Conservation (phyloP, 176 grass and related monocot species). For the Phragmites australis region DNA sequence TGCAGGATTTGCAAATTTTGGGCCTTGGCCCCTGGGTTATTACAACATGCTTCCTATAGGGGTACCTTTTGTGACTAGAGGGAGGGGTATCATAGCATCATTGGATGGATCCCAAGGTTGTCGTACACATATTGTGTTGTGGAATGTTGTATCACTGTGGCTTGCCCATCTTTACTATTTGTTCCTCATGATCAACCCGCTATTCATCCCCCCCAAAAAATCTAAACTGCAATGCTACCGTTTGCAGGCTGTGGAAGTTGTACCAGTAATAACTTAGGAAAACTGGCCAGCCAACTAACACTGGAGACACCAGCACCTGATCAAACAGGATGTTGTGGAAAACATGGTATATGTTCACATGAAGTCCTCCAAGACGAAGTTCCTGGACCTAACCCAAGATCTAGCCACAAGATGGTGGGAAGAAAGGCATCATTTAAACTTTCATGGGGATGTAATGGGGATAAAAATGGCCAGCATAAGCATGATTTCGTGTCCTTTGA, state of each 20-base stretch:
- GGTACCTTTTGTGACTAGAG: neutral
- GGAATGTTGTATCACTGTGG: neutral
- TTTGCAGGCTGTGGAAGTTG: constrained; percentile 49
- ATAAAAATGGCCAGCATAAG: constrained; percentile 94
- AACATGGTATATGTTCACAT: constrained; percentile 95
- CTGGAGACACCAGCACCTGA: constrained; percentile 49
- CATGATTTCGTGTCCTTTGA: constrained; percentile 99
- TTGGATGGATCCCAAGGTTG: neutral
- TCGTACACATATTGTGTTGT: neutral
- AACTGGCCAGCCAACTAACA: constrained; percentile 42
- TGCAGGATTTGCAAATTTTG: neutral
- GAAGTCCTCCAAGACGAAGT: constrained; percentile 83
- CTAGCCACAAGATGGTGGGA: constrained; percentile 62
- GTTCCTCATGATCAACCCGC: neutral
- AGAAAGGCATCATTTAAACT: constrained; percentile 86
- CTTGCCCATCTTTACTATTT: neutral
- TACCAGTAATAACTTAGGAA: constrained; percentile 33
- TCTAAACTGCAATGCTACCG: constrained; percentile 35
- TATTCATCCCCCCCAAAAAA: neutral
- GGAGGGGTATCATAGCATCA: neutral
- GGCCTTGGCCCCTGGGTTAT: neutral
- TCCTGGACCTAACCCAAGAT: constrained; percentile 56
- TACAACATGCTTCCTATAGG: neutral
- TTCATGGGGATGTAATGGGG: constrained; percentile 98
- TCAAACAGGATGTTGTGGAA: constrained; percentile 84